Conservation (phyloP, 495 filamentous ascomycete species). For the Neohortaea acidophila region DNA sequence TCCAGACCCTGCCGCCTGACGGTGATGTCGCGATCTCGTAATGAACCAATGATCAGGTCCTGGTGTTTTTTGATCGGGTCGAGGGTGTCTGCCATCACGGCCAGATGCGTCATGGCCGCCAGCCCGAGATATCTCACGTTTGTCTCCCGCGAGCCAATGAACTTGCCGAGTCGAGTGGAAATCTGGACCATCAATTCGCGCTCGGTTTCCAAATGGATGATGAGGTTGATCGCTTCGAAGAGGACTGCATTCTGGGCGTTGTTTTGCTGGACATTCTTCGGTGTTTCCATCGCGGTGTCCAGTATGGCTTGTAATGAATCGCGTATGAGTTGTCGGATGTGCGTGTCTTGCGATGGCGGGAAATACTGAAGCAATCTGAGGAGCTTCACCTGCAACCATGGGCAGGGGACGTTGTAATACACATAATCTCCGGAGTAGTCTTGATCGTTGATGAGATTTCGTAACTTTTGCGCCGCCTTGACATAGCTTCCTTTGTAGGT, state of each 20-base stretch:
- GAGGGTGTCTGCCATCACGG: constrained; percentile 82
- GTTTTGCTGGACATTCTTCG: constrained; percentile 98
- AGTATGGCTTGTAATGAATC: constrained; percentile 83
- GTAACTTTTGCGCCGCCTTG: constrained; percentile 78
- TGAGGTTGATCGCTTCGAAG: constrained; percentile 96
- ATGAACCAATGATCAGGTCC: constrained; percentile 80
- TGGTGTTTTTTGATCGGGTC: constrained; percentile 98
- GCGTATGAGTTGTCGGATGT: constrained; percentile 80
- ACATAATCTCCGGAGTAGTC: constrained; percentile 80
- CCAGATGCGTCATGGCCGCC: constrained; percentile 97
- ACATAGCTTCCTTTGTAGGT: constrained; percentile 88
- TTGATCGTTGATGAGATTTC: constrained; percentile 75
- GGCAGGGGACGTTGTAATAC: constrained; percentile 98
- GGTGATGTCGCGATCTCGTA: constrained; percentile 93
- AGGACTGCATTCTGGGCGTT: constrained; percentile 97
- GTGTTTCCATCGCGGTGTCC: constrained; percentile 77
- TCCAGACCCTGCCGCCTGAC: constrained; percentile 92
- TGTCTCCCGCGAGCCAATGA: constrained; percentile 92
- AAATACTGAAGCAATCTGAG: constrained; percentile 88
- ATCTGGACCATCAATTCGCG: constrained; percentile 93
- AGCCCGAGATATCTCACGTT: constrained; percentile 95
- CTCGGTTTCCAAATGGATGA: constrained; percentile 97
- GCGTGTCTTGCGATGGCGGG: constrained; percentile 86
- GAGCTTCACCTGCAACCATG: constrained; percentile 96
- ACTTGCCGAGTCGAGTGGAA: constrained; percentile 82